Evolutionary conservation across 2,329 filamentous ascomycete genomes (phyloP).

Genomic region (Penicillium sp.): DNA sequence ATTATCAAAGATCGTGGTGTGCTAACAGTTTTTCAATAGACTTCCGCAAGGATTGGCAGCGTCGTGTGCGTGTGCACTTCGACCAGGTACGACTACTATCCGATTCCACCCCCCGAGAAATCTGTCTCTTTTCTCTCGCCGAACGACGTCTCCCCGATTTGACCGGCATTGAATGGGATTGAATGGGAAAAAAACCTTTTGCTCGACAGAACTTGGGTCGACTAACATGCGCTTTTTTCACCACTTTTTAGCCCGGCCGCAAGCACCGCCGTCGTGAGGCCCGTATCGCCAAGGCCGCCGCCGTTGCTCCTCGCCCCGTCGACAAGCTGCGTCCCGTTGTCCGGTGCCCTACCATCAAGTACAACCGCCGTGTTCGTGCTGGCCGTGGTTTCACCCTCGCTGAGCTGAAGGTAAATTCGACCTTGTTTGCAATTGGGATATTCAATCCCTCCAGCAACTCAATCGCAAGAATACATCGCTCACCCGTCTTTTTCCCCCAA

Average conservation of each 20-base stretch:
- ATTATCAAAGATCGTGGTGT: constrained; percentile 28
- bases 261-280: constrained; percentile 92
- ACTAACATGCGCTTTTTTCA: constrained; percentile 45
- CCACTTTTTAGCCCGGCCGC: constrained; percentile 79
- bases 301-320: constrained; percentile 93
- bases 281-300: constrained; percentile 92
- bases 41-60: constrained; percentile 99
- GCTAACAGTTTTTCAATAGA: constrained; percentile 61
- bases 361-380: constrained; percentile 96
- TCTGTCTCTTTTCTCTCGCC: constrained; percentile 12
- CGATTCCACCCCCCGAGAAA: constrained; percentile 18
- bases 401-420: constrained; percentile 87
- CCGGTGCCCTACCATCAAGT: constrained; percentile 97
- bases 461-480: neutral
- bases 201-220: constrained; percentile 30
- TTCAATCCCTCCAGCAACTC: neutral
- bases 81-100: constrained; percentile 85
- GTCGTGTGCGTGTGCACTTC: constrained; percentile 98
- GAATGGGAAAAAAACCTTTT: constrained; percentile 28
- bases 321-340: constrained; percentile 97
- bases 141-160: constrained; percentile 26
- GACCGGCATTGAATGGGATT: constrained; percentile 14
- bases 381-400: constrained; percentile 97
- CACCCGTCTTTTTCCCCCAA: constrained; percentile 29
- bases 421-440: constrained; percentile 4